phyloP scores from a whole-genome alignment of 2,329 filamentous ascomycete genomes.

The Sarocladium brachiariae region DNA sequence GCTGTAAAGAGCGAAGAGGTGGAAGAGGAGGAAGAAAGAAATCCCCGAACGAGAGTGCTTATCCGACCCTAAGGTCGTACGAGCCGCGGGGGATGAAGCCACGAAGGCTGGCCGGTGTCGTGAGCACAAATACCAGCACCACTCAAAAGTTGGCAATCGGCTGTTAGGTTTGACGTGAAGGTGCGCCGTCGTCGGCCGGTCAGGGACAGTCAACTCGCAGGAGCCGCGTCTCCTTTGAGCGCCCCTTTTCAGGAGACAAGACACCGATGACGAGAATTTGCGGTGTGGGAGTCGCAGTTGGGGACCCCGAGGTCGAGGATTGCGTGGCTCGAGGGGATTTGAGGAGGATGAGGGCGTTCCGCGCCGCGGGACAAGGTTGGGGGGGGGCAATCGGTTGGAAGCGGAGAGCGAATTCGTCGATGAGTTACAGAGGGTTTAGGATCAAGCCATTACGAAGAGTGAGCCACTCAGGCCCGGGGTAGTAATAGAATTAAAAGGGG shows the following conservation, averaged over 20 bases:
- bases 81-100: constrained; percentile 13
- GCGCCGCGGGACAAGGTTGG: constrained; percentile 4
- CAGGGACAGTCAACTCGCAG: constrained; percentile 3
- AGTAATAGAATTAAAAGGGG: not conserved
- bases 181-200: not conserved
- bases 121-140: constrained; percentile 17
- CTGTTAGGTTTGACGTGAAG: not conserved
- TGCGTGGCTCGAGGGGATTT: not conserved
- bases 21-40: not conserved
- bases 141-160: not conserved
- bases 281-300: not conserved
- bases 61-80: constrained; percentile 6
- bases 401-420: constrained; percentile 1
- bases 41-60: not conserved
- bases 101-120: constrained; percentile 14
- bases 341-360: constrained; percentile 6
- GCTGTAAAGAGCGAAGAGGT: not conserved
- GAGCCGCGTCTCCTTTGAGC: not conserved
- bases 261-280: not conserved
- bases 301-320: not conserved
- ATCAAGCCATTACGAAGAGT: not conserved
- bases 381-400: not conserved
- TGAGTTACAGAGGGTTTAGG: not conserved
- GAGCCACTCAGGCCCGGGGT: not conserved
- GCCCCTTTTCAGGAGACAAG: not conserved